phyloP scores from a whole-genome alignment of 2,329 filamentous ascomycete species.

The Teratosphaeria nubilosa region DNA sequence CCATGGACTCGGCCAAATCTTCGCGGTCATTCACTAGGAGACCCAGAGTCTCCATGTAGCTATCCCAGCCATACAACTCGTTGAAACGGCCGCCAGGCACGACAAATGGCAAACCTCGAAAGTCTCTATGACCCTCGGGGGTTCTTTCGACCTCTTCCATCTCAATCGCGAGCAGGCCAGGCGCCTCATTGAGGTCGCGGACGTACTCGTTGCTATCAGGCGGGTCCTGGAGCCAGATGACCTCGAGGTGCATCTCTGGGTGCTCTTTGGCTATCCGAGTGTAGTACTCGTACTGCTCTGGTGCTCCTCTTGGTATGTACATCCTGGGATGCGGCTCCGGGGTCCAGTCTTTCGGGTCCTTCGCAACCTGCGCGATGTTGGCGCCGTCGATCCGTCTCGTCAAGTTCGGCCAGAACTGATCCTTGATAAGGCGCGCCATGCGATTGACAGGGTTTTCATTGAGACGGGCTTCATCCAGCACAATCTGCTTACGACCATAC shows the following conservation, averaged over 20 bases:
- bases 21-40: slow-evolving; percentile 76
- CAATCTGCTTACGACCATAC: slow-evolving; percentile 77
- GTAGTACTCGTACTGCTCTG: slow-evolving; percentile 87
- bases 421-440: slow-evolving; percentile 73
- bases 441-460: slow-evolving; percentile 93
- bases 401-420: slow-evolving; percentile 86
- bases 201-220: slow-evolving; percentile 64
- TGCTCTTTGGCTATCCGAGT: slow-evolving; percentile 63
- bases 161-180: slow-evolving; percentile 78
- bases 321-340: slow-evolving; percentile 79
- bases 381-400: slow-evolving; percentile 84
- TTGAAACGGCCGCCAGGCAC: slow-evolving; percentile 97
- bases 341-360: slow-evolving; percentile 94
- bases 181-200: slow-evolving; percentile 72
- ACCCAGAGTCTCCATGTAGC: slow-evolving; percentile 94
- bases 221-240: slow-evolving; percentile 62
- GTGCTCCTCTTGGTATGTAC: slow-evolving; percentile 75
- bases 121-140: slow-evolving; percentile 56
- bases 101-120: slow-evolving; percentile 83
- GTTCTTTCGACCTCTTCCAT: slow-evolving; percentile 62
- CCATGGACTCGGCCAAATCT: slow-evolving; percentile 87
- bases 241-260: slow-evolving; percentile 80
- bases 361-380: slow-evolving; percentile 74
- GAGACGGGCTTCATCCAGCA: slow-evolving; percentile 80
- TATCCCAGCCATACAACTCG: slow-evolving; percentile 97